Evolutionary conservation across 257 asterid species (phyloP).

Genomic region (Solanum paucissectum): DNA sequence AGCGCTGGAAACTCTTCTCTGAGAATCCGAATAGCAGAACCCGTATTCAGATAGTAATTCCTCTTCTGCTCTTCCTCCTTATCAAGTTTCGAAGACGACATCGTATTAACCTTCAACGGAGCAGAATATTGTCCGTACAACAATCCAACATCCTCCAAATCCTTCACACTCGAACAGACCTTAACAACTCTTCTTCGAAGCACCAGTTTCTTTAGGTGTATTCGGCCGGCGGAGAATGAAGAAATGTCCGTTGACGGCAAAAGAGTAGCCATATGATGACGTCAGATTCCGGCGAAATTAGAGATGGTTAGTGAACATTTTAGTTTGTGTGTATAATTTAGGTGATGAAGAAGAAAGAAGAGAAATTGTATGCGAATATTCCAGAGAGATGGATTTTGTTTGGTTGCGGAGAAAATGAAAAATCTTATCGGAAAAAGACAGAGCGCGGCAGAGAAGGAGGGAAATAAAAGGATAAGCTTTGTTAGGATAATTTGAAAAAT

Average conservation of each 20-base stretch:
- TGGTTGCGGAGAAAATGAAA: neutral
- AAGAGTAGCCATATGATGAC: conserved; percentile 19
- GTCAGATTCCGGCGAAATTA: conserved; percentile 15
- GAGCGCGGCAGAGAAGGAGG: conserved; percentile 25
- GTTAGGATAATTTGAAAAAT: neutral
- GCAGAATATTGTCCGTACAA: conserved; percentile 29
- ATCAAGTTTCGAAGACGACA: conserved; percentile 21
- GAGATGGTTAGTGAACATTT: conserved; percentile 2
- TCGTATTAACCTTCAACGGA: conserved; percentile 29
- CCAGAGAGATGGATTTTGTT: neutral
- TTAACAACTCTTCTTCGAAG: conserved; percentile 26
- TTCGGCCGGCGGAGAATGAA: neutral
- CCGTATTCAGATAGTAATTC: conserved; percentile 74
- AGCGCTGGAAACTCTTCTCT: conserved; percentile 74
- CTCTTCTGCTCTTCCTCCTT: conserved; percentile 62
- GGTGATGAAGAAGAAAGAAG: neutral
- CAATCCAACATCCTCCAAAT: conserved; percentile 49
- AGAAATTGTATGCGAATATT: neutral
- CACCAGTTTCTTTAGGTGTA: neutral
- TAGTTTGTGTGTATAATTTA: neutral
- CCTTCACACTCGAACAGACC: conserved; percentile 36
- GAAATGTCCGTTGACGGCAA: conserved; percentile 28
- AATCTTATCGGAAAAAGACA: conserved; percentile 25
- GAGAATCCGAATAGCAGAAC: conserved; percentile 78
- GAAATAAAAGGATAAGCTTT: conserved; percentile 4